phyloP scores from a whole-genome alignment of 371 early-diverging fungal species.

The Rhizopus delemar region DNA sequence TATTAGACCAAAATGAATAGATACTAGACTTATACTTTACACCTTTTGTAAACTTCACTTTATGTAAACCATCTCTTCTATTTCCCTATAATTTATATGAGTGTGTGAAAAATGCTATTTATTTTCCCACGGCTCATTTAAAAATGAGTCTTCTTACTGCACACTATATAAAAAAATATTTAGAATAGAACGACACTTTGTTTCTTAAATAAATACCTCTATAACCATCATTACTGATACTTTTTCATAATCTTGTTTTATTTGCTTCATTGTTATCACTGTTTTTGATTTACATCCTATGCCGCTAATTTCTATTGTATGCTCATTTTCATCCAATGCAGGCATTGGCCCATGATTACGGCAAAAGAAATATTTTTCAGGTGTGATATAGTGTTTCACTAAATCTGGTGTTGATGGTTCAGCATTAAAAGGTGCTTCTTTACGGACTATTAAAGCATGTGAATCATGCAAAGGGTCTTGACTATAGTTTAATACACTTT shows the following conservation, averaged over 20 bases:
- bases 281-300: conserved; percentile 13
- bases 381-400: conserved; percentile 58
- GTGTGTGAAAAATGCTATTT: background rate
- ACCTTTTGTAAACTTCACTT: conserved; percentile 74
- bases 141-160: conserved; percentile 16
- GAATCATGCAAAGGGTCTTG: conserved; percentile 31
- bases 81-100: conserved; percentile 56
- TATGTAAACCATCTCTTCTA: conserved; percentile 79
- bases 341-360: conserved; percentile 91
- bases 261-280: conserved; percentile 44
- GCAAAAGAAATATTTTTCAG: conserved; percentile 54
- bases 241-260: conserved; percentile 42
- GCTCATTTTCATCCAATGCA: conserved; percentile 51
- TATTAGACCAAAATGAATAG: background rate
- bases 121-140: conserved; percentile 1
- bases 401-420: conserved; percentile 53
- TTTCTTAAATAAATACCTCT: conserved; percentile 33
- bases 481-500: conserved; percentile 30
- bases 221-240: conserved; percentile 42
- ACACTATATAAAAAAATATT: conserved; percentile 19
- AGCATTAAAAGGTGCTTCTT: conserved; percentile 59
- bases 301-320: conserved; percentile 45
- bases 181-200: background rate
- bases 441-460: conserved; percentile 39
- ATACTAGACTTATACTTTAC: conserved; percentile 27